Percentiles rank a stretch among this genome's conserved stretches.
Conservation (phyloP, 371 early-diverging fungal species). For the Aphelidium insulamus region DNA sequence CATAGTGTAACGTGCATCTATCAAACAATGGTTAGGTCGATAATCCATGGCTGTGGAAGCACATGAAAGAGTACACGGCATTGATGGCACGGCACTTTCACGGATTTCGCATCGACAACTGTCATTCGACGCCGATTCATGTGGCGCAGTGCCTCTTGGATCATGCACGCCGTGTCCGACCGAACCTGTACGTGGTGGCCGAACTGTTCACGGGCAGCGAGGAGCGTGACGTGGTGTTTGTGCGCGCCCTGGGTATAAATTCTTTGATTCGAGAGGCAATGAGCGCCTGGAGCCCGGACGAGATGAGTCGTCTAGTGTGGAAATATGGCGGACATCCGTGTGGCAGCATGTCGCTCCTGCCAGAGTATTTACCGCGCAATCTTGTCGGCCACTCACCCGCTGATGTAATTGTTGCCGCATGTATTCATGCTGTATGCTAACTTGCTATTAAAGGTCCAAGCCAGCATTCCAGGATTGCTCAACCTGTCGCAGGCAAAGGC, state of each 20-base stretch:
- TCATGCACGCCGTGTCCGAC: constrained; percentile 55
- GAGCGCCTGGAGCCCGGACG: constrained; percentile 84
- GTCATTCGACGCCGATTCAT: constrained; percentile 90
- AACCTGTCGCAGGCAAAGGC: too few species aligned
- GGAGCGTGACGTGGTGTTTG: constrained; percentile 69
- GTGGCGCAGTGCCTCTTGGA: constrained; percentile 79
- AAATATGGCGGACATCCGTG: constrained; percentile 68
- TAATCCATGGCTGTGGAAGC: constrained; percentile 87
- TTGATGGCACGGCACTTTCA: constrained; percentile 70
- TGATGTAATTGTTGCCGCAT: too few species aligned
- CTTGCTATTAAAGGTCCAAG: constrained; percentile 2
- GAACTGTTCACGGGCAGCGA: constrained; percentile 91
- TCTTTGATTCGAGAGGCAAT: constrained; percentile 89
- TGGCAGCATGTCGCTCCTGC: constrained; percentile 17
- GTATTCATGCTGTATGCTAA: constrained; percentile 5
- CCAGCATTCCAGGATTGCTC: too few species aligned
- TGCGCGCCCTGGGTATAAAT: constrained; percentile 76
- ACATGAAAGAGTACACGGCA: constrained; percentile 67
- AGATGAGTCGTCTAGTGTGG: constrained; percentile 66
- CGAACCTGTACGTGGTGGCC: constrained; percentile 82
- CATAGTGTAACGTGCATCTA: background rate
- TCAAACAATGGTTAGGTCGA: constrained; percentile 20
- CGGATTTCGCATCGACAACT: constrained; percentile 94
- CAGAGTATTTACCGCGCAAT: constrained; percentile 18
- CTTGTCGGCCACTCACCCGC: constrained; percentile 20